Evolutionary conservation across 495 filamentous ascomycete genomes (phyloP), one percentile per base, ranked within the genome.

Genomic region (Hypoxylon trugodes): DNA sequence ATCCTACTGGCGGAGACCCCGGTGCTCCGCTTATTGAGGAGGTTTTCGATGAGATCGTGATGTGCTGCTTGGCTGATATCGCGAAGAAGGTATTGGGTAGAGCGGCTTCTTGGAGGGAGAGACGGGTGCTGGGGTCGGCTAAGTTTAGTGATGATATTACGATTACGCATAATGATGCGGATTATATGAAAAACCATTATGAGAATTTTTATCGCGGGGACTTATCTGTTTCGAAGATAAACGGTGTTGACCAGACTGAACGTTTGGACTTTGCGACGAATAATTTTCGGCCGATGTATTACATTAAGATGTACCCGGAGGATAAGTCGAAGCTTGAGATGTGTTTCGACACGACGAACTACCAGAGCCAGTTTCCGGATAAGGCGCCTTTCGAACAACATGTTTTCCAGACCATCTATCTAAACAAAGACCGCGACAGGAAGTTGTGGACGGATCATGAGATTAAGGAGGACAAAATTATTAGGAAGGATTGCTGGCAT

Each of bases 301-400:
- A 85, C 73, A 93, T 86, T 57, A 89, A 91, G 49, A 83, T 80
- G 10, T 92, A 91, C 69, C 66, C 75, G 7, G 65, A 82, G 9
- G 87, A 89, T 61, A 82, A 80, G 8, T 77, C 79, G 9, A 90
- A 90, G 62, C 87, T 96, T 6, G 91, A 96, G 66, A 93, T 96
- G 90, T 88, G 84, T 60, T 96, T 94, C 73, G 90, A 94, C 72
- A 91, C 89, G 74, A 89, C 87, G 13, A 89, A 91, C 66, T 96
- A 96, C 75, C 91, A 96, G 69, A 81, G 88, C 58, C 91, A 96
- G 73, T 92, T 96, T 68, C 67, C 69, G 3, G 76, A 80, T 5
- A 66, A 71, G 9, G 61, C 74, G 0, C 61, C 78, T 2, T 73
- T 77, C 21, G 70, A 36, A 76, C 81, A 87, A 16, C 91, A 93